Conservation (phyloP, 306 rosid species). For the Echinosophora koreensis region DNA sequence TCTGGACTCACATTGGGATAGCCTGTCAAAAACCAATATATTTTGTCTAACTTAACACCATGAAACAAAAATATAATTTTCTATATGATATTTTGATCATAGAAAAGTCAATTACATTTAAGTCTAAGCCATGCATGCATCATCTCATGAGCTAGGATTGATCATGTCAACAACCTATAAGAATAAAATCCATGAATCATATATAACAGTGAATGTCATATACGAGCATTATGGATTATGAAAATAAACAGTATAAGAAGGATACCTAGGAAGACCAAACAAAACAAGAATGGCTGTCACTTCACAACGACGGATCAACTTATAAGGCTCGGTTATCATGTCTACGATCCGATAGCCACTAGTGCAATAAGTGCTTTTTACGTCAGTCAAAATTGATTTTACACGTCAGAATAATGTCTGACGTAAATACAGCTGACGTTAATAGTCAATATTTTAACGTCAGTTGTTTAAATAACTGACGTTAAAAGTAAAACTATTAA, state of each 20-base stretch:
- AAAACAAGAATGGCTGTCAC: constrained; percentile 95
- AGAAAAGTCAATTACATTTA: constrained; percentile 67
- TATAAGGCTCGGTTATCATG: constrained; percentile 90
- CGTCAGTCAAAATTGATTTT: too few relatives aligned
- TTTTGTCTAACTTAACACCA: constrained; percentile 30
- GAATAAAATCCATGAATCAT: constrained; percentile 43
- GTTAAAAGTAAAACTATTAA: too few relatives aligned
- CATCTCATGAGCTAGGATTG: constrained; percentile 98
- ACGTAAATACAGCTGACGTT: too few relatives aligned
- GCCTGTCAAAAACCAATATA: constrained; percentile 62
- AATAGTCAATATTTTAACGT: too few relatives aligned
- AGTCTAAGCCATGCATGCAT: constrained; percentile 99
- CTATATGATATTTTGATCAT: constrained; percentile 5
- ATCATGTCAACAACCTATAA: constrained; percentile 88
- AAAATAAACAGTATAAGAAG: neutral
- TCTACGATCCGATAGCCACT: constrained; percentile 68
- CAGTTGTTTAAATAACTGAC: too few relatives aligned
- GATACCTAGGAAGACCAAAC: constrained; percentile 96
- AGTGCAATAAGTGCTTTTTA: too few relatives aligned
- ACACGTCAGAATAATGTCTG: too few relatives aligned
- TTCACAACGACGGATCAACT: constrained; percentile 85
- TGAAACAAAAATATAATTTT: constrained; percentile 22
- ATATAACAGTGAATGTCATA: constrained; percentile 27
- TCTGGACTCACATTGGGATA: constrained; percentile 86
- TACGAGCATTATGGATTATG: constrained; percentile 9